These are phyloP conservation scores for Gossypium schwendimanii DNA, from an alignment of 441 rosid genomes.

Conservation along the genomic window DNA sequence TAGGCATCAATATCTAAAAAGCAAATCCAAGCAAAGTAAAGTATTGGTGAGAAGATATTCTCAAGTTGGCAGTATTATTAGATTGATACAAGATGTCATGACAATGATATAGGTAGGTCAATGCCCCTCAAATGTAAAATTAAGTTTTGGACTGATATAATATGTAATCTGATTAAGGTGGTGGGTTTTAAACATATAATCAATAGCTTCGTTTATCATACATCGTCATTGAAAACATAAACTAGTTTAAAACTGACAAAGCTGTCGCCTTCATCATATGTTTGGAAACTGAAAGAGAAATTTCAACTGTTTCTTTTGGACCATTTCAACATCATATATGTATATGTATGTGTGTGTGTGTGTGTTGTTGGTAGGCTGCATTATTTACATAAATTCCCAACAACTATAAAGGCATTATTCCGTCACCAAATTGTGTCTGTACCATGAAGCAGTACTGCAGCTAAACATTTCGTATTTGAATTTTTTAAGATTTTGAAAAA, in stretches of 20 bases:
- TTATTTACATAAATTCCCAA: background rate
- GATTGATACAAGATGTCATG: background rate
- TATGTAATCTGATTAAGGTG: background rate
- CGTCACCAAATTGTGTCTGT: background rate
- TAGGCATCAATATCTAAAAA: background rate
- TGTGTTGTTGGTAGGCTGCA: background rate
- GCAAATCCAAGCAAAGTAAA: background rate
- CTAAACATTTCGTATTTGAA: no score
- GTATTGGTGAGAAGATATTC: background rate
- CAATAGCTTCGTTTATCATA: background rate
- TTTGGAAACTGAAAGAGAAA: background rate
- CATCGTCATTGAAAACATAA: background rate
- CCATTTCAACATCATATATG: background rate
- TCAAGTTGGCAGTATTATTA: background rate
- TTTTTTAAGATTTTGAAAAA: no score
- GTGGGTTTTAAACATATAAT: background rate
- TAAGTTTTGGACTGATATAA: background rate
- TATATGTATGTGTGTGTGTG: no score
- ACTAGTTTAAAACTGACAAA: background rate
- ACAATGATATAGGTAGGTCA: background rate
- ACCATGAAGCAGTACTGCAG: background rate
- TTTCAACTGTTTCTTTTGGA: background rate
- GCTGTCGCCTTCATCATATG: conserved; percentile 6
- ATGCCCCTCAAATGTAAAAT: background rate
- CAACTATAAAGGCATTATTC: background rate